A percentile compares a stretch with the other conserved stretches of the same genome.
These are phyloP conservation scores for Citrullus colocynthis DNA, from an alignment of 306 rosid species.

Conservation along the genomic window DNA sequence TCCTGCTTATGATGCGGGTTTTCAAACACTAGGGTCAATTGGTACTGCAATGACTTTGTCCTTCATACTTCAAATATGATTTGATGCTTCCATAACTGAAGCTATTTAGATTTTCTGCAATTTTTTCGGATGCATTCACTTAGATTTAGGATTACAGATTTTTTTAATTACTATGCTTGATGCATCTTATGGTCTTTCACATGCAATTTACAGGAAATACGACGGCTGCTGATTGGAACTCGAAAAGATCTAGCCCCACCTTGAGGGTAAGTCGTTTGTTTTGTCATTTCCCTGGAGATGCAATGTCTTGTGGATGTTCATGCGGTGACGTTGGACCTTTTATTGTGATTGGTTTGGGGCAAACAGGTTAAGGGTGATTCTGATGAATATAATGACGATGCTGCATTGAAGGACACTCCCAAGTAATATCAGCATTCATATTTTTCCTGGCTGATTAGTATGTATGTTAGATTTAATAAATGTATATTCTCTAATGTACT, in stretches of 20 bases:
- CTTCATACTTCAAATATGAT: background rate
- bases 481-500: slow-evolving; percentile 15
- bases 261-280: slow-evolving; percentile 33
- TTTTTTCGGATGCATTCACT: background rate
- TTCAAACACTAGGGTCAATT: background rate
- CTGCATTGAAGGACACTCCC: slow-evolving; percentile 65
- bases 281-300: slow-evolving; percentile 1
- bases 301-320: slow-evolving; percentile 10
- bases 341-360: slow-evolving; percentile 4
- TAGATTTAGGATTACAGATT: background rate
- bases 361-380: slow-evolving; percentile 38
- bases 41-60: background rate
- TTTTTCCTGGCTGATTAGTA: background rate
- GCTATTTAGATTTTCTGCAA: background rate
- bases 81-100: background rate
- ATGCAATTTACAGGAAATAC: slow-evolving; percentile 24
- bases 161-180: background rate
- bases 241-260: slow-evolving; percentile 23
- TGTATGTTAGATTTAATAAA: background rate
- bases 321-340: slow-evolving; percentile 13
- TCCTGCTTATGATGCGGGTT: background rate
- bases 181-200: slow-evolving; percentile 7
- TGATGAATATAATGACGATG: slow-evolving; percentile 31
- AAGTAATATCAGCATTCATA: slow-evolving; percentile 34
- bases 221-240: slow-evolving; percentile 34